Evolutionary conservation across 208 protist genomes (phyloP), one percentile per base, ranked within the genome.

Genomic region (Trypanosoma rangeli): DNA sequence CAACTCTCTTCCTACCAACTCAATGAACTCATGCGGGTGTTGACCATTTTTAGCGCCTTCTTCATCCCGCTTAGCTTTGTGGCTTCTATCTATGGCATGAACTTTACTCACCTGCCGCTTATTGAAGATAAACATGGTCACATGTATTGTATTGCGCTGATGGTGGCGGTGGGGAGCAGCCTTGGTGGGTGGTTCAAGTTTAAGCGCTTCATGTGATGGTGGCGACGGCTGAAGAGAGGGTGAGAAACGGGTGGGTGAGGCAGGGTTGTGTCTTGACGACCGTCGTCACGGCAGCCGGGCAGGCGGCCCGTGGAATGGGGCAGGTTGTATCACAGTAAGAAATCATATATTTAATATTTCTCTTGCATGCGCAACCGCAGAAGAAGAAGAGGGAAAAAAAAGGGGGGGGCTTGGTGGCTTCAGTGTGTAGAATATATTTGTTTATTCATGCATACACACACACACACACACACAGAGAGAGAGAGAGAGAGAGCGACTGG

Each of bases 41-140:
- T 94, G 66, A 94, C 92, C 18, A 70, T 93, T 26, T 89, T 96
- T 74, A 92, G 78, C 31, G 88, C 87, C 42, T 89, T 96, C 60
- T 96, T 96, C 64, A 94, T 92, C 48, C 92, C 89, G 8, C 70
- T 92, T 22, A 90, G 78, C 68, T 94, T 94, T 67, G 85, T 96
- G 54, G 86, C 89, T 0, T 78, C 84, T 0, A 76, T 91, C 24
- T 96, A 91, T 70, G 89, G 89, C 31, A 96, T 94, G 89, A 96
- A 94, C 80, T 91, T 95, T 75, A 82, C 87, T 5, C 64, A 87
- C 28, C 58, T 92, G 24, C 89, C 89, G 12, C 68, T 86, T 15
- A 52, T 90, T 44, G 37, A 85, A 53, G 64, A 68, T 28, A 44
- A 60, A 15, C 63, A 92, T 68, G 86, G 89, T 15, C 76, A 85